Base-by-base conservation (phyloP, 2,329 filamentous ascomycete species). In the Keithomyces neogunnii region DNA sequence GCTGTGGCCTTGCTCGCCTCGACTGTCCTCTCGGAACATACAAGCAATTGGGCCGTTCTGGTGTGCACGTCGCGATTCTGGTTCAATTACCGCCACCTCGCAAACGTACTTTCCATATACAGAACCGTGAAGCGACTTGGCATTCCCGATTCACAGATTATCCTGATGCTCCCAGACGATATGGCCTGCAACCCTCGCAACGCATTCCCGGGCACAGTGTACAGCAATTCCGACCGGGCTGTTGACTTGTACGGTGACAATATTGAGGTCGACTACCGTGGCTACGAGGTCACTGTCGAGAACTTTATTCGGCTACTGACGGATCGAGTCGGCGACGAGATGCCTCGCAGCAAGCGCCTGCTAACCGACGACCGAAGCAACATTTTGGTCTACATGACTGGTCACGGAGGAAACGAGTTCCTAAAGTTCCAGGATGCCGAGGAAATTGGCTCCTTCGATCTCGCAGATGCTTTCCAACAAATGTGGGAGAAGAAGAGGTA, bases 101-200 rank as follows among this genome's bases (percentile, higher is more conserved):
- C 93, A 69, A 99, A 99, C 73, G 93, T 96, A 19, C 83, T 99
- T 55, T 96, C 92, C 53, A 84, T 99, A 57, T 99, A 99, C 73
- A 89, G 93, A 53, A 99, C 93, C 52, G 93, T 99, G 56, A 99
- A 99, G 74, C 88, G 93, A 10, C 84, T 99, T 38, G 93, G 93
- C 46, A 99, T 99, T 54, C 93, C 93, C 36, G 93, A 99, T 71
- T 96, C 89, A 48, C 93, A 99, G 68, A 99, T 99, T 71, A 97
- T 99, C 67, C 86, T 99, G 59, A 97, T 99, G 91, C 82, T 99
- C n/a, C 93, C 93, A 28, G 93, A 99, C 69, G 93, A 99, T 73
- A 97, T 99, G 89, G 93, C 93, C 39, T 99, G 93, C 77, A 99
- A 99, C 71, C 93, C 93, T 33, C 89, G 93, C 63, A 99, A 99